Evolutionary conservation across 208 protist genomes (phyloP).

Genomic region (Trypanosoma vivax): DNA sequence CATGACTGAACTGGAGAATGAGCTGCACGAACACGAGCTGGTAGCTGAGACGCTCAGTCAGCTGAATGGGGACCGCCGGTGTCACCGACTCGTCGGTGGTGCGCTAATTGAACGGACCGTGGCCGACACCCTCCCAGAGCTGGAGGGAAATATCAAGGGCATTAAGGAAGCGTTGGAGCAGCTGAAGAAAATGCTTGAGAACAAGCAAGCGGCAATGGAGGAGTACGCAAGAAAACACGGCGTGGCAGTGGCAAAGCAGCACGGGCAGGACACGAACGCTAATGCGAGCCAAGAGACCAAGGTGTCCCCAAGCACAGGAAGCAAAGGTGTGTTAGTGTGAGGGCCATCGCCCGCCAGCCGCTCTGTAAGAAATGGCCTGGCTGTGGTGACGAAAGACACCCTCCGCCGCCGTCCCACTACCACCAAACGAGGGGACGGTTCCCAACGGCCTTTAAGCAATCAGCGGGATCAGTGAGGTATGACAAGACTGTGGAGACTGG

Average conservation of each 20-base stretch:
- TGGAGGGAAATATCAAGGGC: slow-evolving; percentile 85
- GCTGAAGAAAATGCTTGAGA: slow-evolving; percentile 64
- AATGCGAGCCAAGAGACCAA: background rate
- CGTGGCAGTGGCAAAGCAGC: slow-evolving; percentile 22
- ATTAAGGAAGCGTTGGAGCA: slow-evolving; percentile 68
- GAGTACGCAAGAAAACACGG: slow-evolving; percentile 81
- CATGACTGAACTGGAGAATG: slow-evolving; percentile 84
- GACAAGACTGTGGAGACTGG: too few species aligned
- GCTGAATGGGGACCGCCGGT: slow-evolving; percentile 87
- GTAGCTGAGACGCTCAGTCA: slow-evolving; percentile 82
- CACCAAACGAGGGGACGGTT: too few species aligned
- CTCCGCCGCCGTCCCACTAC: too few species aligned
- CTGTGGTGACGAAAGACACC: too few species aligned
- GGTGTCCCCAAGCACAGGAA: slow-evolving; percentile 2
- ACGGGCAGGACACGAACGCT: slow-evolving; percentile 1
- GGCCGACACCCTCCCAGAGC: slow-evolving; percentile 90
- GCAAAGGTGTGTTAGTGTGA: slow-evolving; percentile 60
- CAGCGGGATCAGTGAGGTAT: too few species aligned
- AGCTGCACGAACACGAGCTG: slow-evolving; percentile 87
- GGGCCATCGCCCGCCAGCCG: too few species aligned
- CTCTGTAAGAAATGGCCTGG: too few species aligned
- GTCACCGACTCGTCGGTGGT: slow-evolving; percentile 92
- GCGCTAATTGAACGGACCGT: slow-evolving; percentile 94
- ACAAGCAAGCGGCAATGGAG: slow-evolving; percentile 83
- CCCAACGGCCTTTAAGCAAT: too few species aligned